These are phyloP conservation scores for Ogataea hybrid DNA, from an alignment of 1,139 yeast genomes.

Conservation along the genomic window DNA sequence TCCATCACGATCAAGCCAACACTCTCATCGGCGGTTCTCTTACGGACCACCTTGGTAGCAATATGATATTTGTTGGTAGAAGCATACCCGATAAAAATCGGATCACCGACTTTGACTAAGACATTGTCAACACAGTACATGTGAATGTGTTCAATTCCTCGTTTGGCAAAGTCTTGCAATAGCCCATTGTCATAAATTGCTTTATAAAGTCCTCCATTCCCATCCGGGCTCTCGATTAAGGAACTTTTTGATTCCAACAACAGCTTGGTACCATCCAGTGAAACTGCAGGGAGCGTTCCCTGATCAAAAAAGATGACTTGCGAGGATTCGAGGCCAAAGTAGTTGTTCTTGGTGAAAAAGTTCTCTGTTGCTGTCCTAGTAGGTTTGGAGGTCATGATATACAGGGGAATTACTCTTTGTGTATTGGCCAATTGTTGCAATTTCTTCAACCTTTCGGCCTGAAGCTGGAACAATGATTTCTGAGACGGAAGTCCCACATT, in stretches of 20 bases:
- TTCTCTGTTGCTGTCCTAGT: constrained; percentile 75
- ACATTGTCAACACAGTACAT: constrained; percentile 97
- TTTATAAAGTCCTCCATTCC: constrained; percentile 94
- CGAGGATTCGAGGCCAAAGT: constrained; percentile 62
- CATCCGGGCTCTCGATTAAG: constrained; percentile 91
- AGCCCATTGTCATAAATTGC: constrained; percentile 70
- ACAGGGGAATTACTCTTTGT: constrained; percentile 62
- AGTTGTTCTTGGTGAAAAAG: constrained; percentile 58
- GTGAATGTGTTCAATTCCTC: constrained; percentile 85
- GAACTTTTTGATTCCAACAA: constrained; percentile 53
- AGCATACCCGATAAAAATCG: constrained; percentile 86
- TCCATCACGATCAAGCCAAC: constrained; percentile 90
- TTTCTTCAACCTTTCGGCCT: constrained; percentile 77
- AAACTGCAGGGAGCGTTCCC: constrained; percentile 92
- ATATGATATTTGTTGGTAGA: constrained; percentile 62
- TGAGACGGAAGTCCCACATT: constrained; percentile 81
- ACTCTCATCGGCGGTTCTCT: constrained; percentile 80
- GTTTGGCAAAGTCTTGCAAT: constrained; percentile 62
- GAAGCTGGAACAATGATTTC: constrained; percentile 85
- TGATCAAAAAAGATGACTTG: constrained; percentile 86
- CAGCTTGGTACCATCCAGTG: constrained; percentile 65
- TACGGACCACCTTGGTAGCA: constrained; percentile 94
- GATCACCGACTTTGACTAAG: constrained; percentile 92
- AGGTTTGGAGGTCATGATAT: constrained; percentile 94
- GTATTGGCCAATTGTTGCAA: constrained; percentile 56